Percentiles rank a stretch among this genome's conserved stretches.
Evolutionary conservation across 2,329 filamentous ascomycete genomes (phyloP).

Genomic region (Nemania abortiva): DNA sequence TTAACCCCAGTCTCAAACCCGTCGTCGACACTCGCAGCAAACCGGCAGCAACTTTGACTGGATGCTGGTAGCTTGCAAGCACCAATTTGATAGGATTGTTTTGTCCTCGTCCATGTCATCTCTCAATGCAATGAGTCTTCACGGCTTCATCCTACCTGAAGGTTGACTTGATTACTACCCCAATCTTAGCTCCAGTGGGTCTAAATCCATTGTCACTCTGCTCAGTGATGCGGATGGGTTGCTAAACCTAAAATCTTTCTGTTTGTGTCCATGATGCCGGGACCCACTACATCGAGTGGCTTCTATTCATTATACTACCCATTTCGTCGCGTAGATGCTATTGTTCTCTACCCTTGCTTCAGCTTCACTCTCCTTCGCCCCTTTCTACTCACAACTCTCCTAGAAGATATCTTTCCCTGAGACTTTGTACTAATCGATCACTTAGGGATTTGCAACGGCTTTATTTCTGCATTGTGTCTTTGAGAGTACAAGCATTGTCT

Average conservation of each 20-base stretch:
- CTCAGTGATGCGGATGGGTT: not conserved
- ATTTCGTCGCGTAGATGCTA: too few relatives aligned
- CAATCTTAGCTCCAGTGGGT: not conserved
- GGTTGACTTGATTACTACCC: not conserved
- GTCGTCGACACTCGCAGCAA: not conserved
- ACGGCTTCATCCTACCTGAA: not conserved
- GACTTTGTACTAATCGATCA: constrained; percentile 36
- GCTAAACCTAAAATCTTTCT: too few relatives aligned
- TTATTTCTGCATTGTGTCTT: constrained; percentile 38
- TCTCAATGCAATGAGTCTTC: not conserved
- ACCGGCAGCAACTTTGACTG: constrained; percentile 1
- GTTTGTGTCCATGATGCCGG: too few relatives aligned
- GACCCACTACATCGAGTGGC: not conserved
- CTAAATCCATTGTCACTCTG: not conserved
- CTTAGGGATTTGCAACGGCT: constrained; percentile 40
- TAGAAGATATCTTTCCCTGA: not conserved
- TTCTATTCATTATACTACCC: not conserved
- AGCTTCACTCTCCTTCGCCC: not conserved
- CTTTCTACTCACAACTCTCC: not conserved
- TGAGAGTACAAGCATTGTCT: constrained; percentile 56
- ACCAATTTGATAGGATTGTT: not conserved
- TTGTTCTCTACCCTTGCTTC: not conserved
- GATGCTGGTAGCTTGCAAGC: constrained; percentile 4
- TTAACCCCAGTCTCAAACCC: not conserved
- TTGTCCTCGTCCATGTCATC: not conserved